Evolutionary conservation across 768 basidiomycete species (phyloP), one percentile per base, ranked within the genome.

Genomic region (Holtermannia corniformis): DNA sequence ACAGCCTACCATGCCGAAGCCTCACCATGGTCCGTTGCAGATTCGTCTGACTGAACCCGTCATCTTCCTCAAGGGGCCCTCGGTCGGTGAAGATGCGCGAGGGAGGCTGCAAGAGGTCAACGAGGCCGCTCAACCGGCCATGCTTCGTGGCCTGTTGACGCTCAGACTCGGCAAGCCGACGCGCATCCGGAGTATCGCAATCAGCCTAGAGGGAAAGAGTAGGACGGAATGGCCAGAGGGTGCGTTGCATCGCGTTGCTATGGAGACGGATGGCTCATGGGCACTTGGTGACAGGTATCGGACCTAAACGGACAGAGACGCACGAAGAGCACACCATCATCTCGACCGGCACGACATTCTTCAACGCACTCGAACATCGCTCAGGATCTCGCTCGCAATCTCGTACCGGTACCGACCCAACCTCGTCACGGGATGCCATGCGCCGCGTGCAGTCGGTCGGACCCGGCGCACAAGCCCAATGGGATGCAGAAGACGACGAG

Each of bases 181-280:
- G 49, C 82, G 82, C 68, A 83, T 99, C 59, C 83, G 85, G 26
- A 85, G 82, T 62, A 91, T 99, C 52, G 83, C 84, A 51, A 76
- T 95, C 37, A 81, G 83, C 67, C 74, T 99, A 20, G 76, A 82
- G 43, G 91, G 86, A 2, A 84, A 77, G 54, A 77, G 83, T 2
- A 73, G 77, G 21, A 85, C 83, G 3, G 79, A 81, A 32, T 95
- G 89, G 84, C 82, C 85, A 1, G 90, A 95, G 78, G 87, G 92
- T 90, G 55, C 48, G 78, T 67, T 19, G 21, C 13, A 12, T 3
- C 22, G 23, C 5, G 1, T 12, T 49, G 12, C 40, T n/a, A 14
- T 40, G n/a, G 21, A 21, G 42, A 22, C 19, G 5, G 12, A 37
- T 37, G n/a, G n/a, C n/a, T n/a, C n/a, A n/a, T 37, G 32, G 16